A percentile compares a stretch with the other conserved stretches of the same genome.
phyloP scores from a whole-genome alignment of 225 moss, liverwort and hornwort species.

The Ulota crispa region DNA sequence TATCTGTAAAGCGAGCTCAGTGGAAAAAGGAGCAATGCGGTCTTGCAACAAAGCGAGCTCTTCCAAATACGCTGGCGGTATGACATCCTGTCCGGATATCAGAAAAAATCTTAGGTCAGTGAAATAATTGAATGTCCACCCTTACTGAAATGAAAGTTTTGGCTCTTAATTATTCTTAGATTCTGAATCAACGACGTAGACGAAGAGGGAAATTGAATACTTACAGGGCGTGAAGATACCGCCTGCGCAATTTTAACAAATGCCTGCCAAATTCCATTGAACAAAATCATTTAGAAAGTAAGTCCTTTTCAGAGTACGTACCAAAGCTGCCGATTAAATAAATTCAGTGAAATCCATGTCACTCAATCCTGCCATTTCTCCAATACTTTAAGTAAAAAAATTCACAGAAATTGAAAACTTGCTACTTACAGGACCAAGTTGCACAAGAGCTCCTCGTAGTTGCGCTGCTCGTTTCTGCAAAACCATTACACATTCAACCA shows the following conservation, averaged over 20 bases:
- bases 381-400: not conserved
- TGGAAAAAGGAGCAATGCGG: slow-evolving; percentile 89
- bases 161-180: not conserved
- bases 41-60: slow-evolving; percentile 84
- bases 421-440: slow-evolving; percentile 76
- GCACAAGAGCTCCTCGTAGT: slow-evolving; percentile 72
- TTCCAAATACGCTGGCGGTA: slow-evolving; percentile 78
- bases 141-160: not conserved
- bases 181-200: not conserved
- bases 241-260: slow-evolving; percentile 94
- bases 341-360: not conserved
- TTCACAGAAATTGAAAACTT: not conserved
- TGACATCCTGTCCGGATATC: slow-evolving; percentile 68
- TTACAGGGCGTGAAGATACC: slow-evolving; percentile 88
- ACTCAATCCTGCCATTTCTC: not conserved
- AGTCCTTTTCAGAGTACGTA: not conserved
- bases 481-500: slow-evolving; percentile 12
- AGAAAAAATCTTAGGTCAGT: not conserved
- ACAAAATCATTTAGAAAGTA: not conserved
- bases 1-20: slow-evolving; percentile 67
- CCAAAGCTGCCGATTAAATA: not conserved
- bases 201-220: slow-evolving; percentile 8
- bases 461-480: slow-evolving; percentile 77
- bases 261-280: slow-evolving; percentile 52
- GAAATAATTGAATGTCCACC: not conserved